phyloP scores from a whole-genome alignment of 2,329 filamentous ascomycete genomes.

The Stagonosporopsis vannaccii region DNA sequence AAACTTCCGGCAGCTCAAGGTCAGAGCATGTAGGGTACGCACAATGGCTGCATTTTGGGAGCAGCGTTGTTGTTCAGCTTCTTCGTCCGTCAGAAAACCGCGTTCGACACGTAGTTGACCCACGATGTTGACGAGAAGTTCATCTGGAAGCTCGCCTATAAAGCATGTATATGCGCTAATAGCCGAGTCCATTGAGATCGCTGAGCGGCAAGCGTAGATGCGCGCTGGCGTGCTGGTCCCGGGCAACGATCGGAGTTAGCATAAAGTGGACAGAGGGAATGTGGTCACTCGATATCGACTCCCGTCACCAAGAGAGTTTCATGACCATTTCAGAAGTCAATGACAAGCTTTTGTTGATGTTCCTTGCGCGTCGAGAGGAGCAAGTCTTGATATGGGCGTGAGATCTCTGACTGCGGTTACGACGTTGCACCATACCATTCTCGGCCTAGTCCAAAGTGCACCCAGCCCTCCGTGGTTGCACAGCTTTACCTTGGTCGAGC shows the following conservation, averaged over 20 bases:
- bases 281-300: not conserved
- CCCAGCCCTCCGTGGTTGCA: too few relatives aligned
- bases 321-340: too few relatives aligned
- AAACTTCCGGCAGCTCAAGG: conserved; percentile 23
- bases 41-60: not conserved
- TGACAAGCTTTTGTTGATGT: not conserved
- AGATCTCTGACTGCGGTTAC: not conserved
- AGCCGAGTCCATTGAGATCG: not conserved
- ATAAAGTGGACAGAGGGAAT: not conserved
- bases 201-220: not conserved
- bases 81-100: conserved; percentile 11
- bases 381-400: not conserved
- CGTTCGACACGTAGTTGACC: conserved; percentile 21
- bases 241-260: not conserved
- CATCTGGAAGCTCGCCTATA: conserved; percentile 23
- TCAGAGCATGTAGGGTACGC: conserved; percentile 18
- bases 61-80: not conserved
- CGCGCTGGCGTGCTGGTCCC: not conserved
- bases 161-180: not conserved
- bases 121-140: conserved; percentile 29
- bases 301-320: not conserved
- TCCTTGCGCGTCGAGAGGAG: too few relatives aligned
- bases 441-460: too few relatives aligned
- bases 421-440: not conserved
- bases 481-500: too few relatives aligned